Evolutionary conservation across 2,329 filamentous ascomycete genomes (phyloP).

Genomic region (Neonectria neomacrospora): DNA sequence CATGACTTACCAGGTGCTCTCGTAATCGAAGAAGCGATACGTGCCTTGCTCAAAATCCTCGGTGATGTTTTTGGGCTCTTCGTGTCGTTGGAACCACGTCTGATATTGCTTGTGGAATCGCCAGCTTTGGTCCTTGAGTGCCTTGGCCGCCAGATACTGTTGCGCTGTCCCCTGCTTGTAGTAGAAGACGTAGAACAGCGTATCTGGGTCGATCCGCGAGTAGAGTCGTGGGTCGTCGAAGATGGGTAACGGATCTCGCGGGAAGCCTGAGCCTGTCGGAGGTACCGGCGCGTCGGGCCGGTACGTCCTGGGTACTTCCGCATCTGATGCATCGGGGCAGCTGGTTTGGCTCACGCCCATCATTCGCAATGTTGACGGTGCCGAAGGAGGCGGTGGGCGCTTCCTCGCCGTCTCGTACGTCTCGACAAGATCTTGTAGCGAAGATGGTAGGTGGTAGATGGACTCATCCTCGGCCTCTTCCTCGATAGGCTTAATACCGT

Average conservation of each 20-base stretch:
- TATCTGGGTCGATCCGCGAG: conserved; percentile 90
- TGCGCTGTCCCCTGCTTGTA: conserved; percentile 97
- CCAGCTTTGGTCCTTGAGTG: conserved; percentile 98
- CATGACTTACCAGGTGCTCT: conserved; percentile 91
- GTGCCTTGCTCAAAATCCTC: conserved; percentile 99
- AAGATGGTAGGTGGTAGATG: conserved; percentile 91
- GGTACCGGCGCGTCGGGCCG: conserved; percentile 84
- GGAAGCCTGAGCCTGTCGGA: conserved; percentile 82
- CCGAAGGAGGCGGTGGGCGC: conserved; percentile 68
- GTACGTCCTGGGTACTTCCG: conserved; percentile 85
- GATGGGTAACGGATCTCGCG: conserved; percentile 89
- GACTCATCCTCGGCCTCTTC: conserved; percentile 74
- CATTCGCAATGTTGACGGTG: conserved; percentile 77
- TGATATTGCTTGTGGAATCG: conserved; percentile 99
- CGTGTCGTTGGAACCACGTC: conserved; percentile 98
- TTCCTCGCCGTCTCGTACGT: conserved; percentile 88
- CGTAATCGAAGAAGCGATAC: conserved; percentile 99
- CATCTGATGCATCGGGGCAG: conserved; percentile 80
- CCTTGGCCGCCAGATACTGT: conserved; percentile 94
- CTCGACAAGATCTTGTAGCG: conserved; percentile 88
- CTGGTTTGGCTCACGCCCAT: conserved; percentile 78
- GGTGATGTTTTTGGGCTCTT: conserved; percentile 98
- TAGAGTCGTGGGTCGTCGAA: conserved; percentile 93
- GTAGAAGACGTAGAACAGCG: conserved; percentile 98
- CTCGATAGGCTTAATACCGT: conserved; percentile 60